These are phyloP conservation scores for Gynochthodes officinalis DNA, from an alignment of 257 asterid genomes.

Conservation along the genomic window DNA sequence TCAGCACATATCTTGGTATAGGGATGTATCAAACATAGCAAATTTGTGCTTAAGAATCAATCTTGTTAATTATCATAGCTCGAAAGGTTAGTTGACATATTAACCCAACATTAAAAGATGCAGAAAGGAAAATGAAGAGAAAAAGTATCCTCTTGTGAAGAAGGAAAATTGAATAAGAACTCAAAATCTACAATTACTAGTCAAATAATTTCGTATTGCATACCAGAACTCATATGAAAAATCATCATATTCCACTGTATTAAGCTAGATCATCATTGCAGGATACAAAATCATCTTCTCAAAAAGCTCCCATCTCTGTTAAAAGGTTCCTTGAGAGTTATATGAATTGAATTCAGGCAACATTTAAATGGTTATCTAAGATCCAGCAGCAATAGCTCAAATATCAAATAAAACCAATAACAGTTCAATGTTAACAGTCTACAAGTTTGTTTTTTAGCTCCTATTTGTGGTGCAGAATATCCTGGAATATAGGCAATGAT, in stretches of 20 bases:
- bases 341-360: background rate
- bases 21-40: background rate
- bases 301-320: background rate
- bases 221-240: background rate
- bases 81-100: too few species aligned
- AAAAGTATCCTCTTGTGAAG: background rate
- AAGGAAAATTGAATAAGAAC: background rate
- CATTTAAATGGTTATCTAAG: background rate
- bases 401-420: background rate
- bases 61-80: background rate
- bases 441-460: background rate
- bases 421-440: background rate
- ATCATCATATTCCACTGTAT: background rate
- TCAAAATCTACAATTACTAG: background rate
- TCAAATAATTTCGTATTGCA: background rate
- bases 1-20: background rate
- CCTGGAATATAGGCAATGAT: background rate
- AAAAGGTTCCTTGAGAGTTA: background rate
- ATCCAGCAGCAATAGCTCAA: background rate
- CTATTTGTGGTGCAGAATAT: background rate
- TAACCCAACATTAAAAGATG: too few species aligned
- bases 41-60: background rate
- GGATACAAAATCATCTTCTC: background rate
- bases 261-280: background rate
- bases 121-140: background rate